Evolutionary conservation across 176 grass and related monocot species (phyloP).

Genomic region (Cymbopogon citratus): DNA sequence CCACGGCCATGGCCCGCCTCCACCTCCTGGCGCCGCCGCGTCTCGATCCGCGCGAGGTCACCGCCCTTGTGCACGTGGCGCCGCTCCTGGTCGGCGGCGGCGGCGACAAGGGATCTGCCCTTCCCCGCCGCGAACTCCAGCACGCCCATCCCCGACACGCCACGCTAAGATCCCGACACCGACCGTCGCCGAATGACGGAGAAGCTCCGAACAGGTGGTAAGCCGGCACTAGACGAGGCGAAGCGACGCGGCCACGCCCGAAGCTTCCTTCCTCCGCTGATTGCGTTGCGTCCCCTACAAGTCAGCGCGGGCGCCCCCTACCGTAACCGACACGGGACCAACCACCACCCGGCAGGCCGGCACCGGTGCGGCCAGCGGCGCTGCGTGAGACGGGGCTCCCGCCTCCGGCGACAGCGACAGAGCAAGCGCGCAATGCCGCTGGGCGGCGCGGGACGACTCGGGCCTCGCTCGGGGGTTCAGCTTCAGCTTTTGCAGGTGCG

Average conservation of each 20-base stretch:
- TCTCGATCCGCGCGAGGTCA: slow-evolving; percentile 36
- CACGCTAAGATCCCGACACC: background rate
- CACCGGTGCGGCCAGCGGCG: background rate
- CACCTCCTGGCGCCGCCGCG: slow-evolving; percentile 1
- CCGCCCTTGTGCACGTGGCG: slow-evolving; percentile 20
- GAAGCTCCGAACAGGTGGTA: background rate
- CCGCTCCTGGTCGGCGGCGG: slow-evolving; percentile 16
- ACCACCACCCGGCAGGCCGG: background rate
- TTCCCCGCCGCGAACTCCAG: slow-evolving; percentile 49
- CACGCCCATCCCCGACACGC: slow-evolving; percentile 49
- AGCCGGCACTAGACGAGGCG: background rate
- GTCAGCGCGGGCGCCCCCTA: slow-evolving; percentile 8
- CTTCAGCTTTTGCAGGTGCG: slow-evolving; percentile 19
- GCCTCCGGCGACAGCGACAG: background rate
- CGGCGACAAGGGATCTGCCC: slow-evolving; percentile 45
- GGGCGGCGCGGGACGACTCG: background rate
- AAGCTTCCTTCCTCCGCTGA: slow-evolving; percentile 25
- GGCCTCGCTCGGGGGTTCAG: background rate
- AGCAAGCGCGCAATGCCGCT: background rate
- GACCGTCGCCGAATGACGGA: background rate
- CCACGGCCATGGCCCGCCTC: background rate
- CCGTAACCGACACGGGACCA: background rate
- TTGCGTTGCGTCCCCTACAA: slow-evolving; percentile 8
- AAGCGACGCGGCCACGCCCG: slow-evolving; percentile 13
- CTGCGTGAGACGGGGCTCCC: background rate